Percentiles rank a stretch among this genome's conserved stretches.
phyloP scores from a whole-genome alignment of 1,139 yeast species.

The Hyphopichia khmerensis region DNA sequence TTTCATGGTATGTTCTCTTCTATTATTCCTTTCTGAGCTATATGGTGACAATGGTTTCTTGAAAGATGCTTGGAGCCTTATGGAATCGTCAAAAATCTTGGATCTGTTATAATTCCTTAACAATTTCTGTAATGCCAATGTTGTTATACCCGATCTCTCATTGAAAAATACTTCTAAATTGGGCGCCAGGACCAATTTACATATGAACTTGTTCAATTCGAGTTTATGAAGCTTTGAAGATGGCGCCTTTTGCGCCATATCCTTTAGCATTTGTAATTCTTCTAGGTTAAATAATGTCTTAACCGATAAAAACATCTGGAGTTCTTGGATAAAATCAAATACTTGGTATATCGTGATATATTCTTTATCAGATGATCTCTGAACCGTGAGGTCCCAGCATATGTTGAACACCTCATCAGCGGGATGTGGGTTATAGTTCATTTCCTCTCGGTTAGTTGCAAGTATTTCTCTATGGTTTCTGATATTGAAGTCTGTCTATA shows the following conservation, averaged over 20 bases:
- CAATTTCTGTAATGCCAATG: slow-evolving; percentile 1
- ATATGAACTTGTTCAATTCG: slow-evolving; percentile 29
- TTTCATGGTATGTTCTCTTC: background rate
- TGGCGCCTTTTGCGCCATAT: slow-evolving; percentile 28
- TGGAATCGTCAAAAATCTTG: background rate
- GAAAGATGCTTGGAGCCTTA: background rate
- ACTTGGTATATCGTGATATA: slow-evolving; percentile 30
- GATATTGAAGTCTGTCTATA: too few species aligned
- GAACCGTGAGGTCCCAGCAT: slow-evolving; percentile 26
- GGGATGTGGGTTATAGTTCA: background rate
- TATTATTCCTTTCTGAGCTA: background rate
- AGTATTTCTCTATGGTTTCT: too few species aligned
- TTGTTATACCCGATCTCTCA: slow-evolving; percentile 22
- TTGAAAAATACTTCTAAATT: slow-evolving; percentile 24
- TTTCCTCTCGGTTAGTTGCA: background rate
- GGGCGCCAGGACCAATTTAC: slow-evolving; percentile 23
- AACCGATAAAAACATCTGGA: slow-evolving; percentile 23
- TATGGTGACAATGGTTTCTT: slow-evolving; percentile 6
- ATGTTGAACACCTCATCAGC: slow-evolving; percentile 1
- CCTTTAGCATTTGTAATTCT: slow-evolving; percentile 25
- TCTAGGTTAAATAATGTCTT: slow-evolving; percentile 21
- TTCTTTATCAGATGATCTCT: slow-evolving; percentile 9
- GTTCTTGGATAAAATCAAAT: slow-evolving; percentile 22
- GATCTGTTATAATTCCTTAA: background rate
- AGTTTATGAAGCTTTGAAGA: slow-evolving; percentile 23